These are phyloP conservation scores for Mallotus japonicus DNA, from an alignment of 441 rosid species.

Conservation along the genomic window DNA sequence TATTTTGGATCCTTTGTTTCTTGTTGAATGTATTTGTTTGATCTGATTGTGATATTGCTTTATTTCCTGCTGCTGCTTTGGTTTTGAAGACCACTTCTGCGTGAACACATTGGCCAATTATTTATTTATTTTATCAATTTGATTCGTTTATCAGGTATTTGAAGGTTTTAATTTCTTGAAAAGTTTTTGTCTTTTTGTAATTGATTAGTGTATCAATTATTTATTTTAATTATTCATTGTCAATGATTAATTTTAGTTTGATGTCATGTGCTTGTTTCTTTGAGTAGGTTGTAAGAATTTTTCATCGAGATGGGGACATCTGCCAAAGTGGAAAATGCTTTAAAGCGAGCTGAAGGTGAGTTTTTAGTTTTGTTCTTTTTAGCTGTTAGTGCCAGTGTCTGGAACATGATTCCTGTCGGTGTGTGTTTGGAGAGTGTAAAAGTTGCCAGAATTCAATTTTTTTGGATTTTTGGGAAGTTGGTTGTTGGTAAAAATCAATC, in stretches of 20 bases:
- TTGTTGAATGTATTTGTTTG: too few species aligned
- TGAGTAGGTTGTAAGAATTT: slow-evolving; percentile 22
- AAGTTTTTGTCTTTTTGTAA: not conserved
- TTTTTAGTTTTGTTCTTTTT: not conserved
- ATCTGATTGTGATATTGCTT: too few species aligned
- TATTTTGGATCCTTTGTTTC: too few species aligned
- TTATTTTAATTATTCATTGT: not conserved
- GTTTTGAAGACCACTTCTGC: too few species aligned
- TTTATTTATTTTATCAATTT: too few species aligned
- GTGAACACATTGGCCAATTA: too few species aligned
- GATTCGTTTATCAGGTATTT: not conserved
- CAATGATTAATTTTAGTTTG: not conserved
- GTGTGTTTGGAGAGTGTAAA: not conserved
- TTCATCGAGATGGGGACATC: slow-evolving; percentile 55
- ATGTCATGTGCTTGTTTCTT: not conserved
- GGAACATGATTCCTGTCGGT: not conserved
- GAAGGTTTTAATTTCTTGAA: not conserved
- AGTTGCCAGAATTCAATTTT: too few species aligned
- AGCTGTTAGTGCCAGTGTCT: not conserved
- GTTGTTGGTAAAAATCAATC: too few species aligned
- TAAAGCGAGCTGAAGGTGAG: slow-evolving; percentile 95
- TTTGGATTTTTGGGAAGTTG: too few species aligned
- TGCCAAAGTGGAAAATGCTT: slow-evolving; percentile 88
- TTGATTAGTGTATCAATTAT: not conserved
- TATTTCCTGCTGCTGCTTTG: too few species aligned